Base-by-base conservation (phyloP, 345 rosid genomes). In the Litchi chinensis region DNA sequence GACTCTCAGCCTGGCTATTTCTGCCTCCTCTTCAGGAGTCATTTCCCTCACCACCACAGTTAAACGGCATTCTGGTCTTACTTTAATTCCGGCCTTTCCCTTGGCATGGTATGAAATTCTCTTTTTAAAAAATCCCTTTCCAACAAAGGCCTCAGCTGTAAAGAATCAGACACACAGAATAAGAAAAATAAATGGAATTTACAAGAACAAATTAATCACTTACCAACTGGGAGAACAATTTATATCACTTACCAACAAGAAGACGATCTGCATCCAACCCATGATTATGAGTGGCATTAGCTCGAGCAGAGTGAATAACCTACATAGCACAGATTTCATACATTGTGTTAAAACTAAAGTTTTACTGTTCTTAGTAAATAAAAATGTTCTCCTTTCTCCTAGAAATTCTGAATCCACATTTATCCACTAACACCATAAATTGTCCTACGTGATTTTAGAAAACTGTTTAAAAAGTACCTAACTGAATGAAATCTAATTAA, bases 291-390 rank as follows among this genome's bases (percentile, higher is more conserved):
- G 90, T 77, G 64, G 99, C 99, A 84, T 96, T 93, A 68, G 97
- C 98, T 79, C 93, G 86, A 41, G 98, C 98, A 13, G 98, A 93
- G 85, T 91, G 99, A 74, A 96, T 88, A 83, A 96, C 98, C 97
- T 93, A 79, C 74, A 77, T 26, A 67, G 0, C 43, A 80, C 5
- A 68, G 56, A 56, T 18, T 77, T 70, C 50, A 64, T 5, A 74
- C 32, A 50, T 11, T 7, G 64, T 24, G 26, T 26, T 24, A 40
- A 73, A 39, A 68, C 50, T 41, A 5, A 74, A 9, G 65, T 46
- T 65, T n/a, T 22, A n/a, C 56, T 3, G 37, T 52, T 52, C 32
- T 13, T 39, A n/a, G 39, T 59, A 39, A 76, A 1, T 21, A 24
- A 19, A 39, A 1, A 19, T 5, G 65, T 67, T 65, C 32, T 65